Conservation (phyloP, 805 yeast genomes). For the Metschnikowia shivogae region DNA sequence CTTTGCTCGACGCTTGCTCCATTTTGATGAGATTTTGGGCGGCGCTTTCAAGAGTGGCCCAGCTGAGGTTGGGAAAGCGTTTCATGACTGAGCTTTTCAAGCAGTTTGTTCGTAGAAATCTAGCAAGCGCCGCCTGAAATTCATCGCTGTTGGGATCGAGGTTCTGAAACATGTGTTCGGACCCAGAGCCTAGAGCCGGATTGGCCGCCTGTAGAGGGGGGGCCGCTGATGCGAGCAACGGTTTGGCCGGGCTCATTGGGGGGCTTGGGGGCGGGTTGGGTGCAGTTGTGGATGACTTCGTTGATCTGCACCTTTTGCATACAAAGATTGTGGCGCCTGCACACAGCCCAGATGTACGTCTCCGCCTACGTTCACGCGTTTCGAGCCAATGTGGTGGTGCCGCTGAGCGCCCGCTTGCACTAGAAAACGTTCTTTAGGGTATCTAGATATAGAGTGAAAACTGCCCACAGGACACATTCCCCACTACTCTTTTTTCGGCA, state of each 20-base stretch:
- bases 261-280: neutral
- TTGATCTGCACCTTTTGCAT: conserved; percentile 5
- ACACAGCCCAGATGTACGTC: conserved; percentile 3
- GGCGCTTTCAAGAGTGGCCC: conserved; percentile 7
- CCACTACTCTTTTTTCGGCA: neutral
- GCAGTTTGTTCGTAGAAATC: conserved; percentile 3
- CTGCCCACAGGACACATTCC: neutral
- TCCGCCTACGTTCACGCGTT: conserved; percentile 3
- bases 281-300: neutral
- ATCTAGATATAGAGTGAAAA: neutral
- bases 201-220: too few species aligned
- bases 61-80: conserved; percentile 4
- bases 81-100: conserved; percentile 6
- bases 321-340: conserved; percentile 2
- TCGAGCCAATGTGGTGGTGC: neutral
- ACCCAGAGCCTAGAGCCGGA: too few species aligned
- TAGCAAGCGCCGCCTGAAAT: conserved; percentile 2
- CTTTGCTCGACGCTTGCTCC: neutral
- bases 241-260: conserved; percentile 1
- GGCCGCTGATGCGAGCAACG: too few species aligned
- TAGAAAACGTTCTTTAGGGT: neutral
- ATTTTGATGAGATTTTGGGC: neutral
- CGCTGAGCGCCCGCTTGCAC: neutral
- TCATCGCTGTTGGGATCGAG: neutral
- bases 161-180: neutral